Base-by-base conservation (phyloP, 1,284 basidiomycete genomes). In the Tilletia setariae region DNA sequence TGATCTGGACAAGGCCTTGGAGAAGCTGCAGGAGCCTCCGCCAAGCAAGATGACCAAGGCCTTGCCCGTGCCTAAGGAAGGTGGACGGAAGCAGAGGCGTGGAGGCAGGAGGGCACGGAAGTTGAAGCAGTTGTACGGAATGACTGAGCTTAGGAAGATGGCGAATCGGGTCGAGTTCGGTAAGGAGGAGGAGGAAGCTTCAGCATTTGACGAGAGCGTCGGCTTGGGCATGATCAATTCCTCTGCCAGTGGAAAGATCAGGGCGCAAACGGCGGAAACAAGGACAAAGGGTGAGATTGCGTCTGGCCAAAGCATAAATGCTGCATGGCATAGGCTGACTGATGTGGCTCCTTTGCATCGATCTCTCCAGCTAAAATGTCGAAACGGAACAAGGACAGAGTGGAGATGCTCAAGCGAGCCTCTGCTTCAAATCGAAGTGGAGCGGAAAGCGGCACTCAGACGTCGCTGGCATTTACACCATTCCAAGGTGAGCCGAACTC, bases 151-250 rank as follows among this genome's bases (percentile, higher is more conserved):
- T 63, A 89, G 93, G 73, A 98, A 98, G 85, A 86, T 96, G 76
- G 94, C 97, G 84, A 99, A 99, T 84, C 89, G 96, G 62, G 90
- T 98, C 89, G 89, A 88, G 73, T 98, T 99, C 78, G 96, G 96
- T 67, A 90, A 95, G 84, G 90, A 90, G 1, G 96, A 98, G 83
- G 90, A 95, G 79, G 96, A 99, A 84, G 90, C 94, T 25, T 94
- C 93, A 46, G 92, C 93, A 23, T 96, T 94, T 80, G 96, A 97
- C 84, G 90, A 98, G 86, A 94, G 92, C 13, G 91, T 94, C 84
- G 96, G 96, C 4, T 84, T 98, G 80, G 96, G 96, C 73, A 98
- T 98, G 94, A 92, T 98, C 56, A 71, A 73, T 73, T 93, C 93
- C 59, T 87, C 86, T 65, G 85, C 88, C 21, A 90, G 89, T 19